Evolutionary conservation across 257 asterid genomes (phyloP).

Genomic region (Voacanga thouarsii): DNA sequence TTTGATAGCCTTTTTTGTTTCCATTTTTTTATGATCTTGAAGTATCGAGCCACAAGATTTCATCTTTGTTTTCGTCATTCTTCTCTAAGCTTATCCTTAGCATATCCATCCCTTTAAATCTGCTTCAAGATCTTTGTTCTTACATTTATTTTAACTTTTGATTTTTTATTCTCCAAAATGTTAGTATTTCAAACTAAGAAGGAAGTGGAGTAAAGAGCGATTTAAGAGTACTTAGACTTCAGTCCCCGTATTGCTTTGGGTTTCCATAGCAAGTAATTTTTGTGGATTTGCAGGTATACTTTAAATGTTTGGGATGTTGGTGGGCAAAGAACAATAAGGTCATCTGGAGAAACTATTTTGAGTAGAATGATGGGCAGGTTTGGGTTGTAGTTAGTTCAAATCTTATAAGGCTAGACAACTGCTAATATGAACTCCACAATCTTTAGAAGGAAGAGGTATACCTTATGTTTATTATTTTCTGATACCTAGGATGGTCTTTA

Average conservation of each 20-base stretch:
- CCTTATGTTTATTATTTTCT: not conserved
- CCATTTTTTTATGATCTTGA: not conserved
- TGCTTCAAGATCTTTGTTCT: too few species aligned
- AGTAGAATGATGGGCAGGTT: conserved; percentile 92
- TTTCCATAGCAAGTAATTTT: not conserved
- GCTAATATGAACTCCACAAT: conserved; percentile 84
- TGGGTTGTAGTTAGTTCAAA: conserved; percentile 99
- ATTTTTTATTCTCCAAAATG: too few species aligned
- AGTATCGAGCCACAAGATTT: not conserved
- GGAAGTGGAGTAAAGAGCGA: too few species aligned
- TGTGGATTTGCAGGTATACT: conserved; percentile 51
- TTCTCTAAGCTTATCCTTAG: too few species aligned
- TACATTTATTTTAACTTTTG: too few species aligned
- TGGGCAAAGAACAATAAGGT: conserved; percentile 92
- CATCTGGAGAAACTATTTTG: conserved; percentile 97
- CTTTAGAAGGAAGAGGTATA: conserved; percentile 89
- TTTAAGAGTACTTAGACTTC: too few species aligned
- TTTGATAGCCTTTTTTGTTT: not conserved
- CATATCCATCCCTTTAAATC: too few species aligned
- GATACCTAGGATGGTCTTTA: not conserved
- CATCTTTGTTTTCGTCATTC: too few species aligned
- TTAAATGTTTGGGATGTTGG: conserved; percentile 97
- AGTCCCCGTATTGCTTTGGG: too few species aligned
- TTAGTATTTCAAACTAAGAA: too few species aligned
- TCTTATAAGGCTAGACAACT: conserved; percentile 82